Conservation (phyloP, 2,329 filamentous ascomycete species). For the Calonectria honghensis region DNA sequence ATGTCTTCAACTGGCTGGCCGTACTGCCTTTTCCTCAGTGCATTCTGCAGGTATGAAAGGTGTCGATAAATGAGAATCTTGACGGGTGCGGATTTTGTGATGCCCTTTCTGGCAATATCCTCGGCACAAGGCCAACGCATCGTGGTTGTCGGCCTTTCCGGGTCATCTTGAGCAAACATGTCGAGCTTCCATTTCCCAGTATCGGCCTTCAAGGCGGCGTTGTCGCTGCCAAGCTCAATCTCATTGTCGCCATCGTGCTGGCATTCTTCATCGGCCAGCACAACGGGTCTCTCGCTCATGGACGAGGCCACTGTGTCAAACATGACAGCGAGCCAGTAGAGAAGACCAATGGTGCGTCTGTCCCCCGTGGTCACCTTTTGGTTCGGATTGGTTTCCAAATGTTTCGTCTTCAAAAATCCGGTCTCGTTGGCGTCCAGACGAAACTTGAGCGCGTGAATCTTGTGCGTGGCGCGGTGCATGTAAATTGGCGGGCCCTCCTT, state of each 20-base stretch:
- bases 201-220: background rate
- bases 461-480: slow-evolving; percentile 50
- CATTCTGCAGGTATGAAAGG: slow-evolving; percentile 71
- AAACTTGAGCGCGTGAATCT: slow-evolving; percentile 52
- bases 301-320: slow-evolving; percentile 74
- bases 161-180: slow-evolving; percentile 51
- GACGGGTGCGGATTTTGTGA: slow-evolving; percentile 72
- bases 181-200: slow-evolving; percentile 45
- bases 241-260: slow-evolving; percentile 54
- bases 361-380: slow-evolving; percentile 45
- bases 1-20: slow-evolving; percentile 66
- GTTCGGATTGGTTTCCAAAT: slow-evolving; percentile 21
- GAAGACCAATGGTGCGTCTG: slow-evolving; percentile 68
- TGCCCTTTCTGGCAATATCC: slow-evolving; percentile 66
- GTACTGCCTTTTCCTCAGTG: slow-evolving; percentile 62
- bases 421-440: slow-evolving; percentile 47
- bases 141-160: slow-evolving; percentile 39
- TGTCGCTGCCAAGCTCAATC: background rate
- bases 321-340: slow-evolving; percentile 77
- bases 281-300: slow-evolving; percentile 63
- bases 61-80: slow-evolving; percentile 75
- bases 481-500: slow-evolving; percentile 49
- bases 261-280: slow-evolving; percentile 62
- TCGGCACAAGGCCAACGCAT: slow-evolving; percentile 72
- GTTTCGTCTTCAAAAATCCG: slow-evolving; percentile 34